These are phyloP conservation scores for Deinandra increscens DNA, from an alignment of 129 eudicot species.

Conservation along the genomic window DNA sequence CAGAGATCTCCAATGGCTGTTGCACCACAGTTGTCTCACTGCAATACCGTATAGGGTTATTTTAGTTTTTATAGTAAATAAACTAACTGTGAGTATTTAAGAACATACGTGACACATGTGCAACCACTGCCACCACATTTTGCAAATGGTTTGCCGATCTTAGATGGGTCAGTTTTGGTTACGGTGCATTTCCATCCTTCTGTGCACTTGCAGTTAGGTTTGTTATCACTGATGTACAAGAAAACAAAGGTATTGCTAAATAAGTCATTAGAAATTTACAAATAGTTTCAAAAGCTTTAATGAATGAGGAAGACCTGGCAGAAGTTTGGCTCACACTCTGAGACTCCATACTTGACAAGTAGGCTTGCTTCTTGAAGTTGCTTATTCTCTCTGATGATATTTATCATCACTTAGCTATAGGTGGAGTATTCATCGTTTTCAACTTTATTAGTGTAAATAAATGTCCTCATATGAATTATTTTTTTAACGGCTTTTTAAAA, in stretches of 20 bases:
- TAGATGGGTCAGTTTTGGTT: constrained; percentile 31
- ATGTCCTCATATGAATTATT: not conserved
- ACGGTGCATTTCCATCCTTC: constrained; percentile 35
- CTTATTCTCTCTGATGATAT: constrained; percentile 19
- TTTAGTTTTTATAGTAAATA: constrained; percentile 16
- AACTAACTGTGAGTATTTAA: not conserved
- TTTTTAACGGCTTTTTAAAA: no score
- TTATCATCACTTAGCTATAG: constrained; percentile 4
- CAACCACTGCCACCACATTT: constrained; percentile 32
- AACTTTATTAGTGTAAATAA: not conserved
- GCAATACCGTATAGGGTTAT: constrained; percentile 20
- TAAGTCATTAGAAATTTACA: not conserved
- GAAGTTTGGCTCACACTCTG: constrained; percentile 29
- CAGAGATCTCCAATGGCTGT: constrained; percentile 15
- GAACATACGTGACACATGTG: constrained; percentile 30
- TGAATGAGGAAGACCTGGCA: constrained; percentile 18
- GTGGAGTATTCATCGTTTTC: constrained; percentile 3
- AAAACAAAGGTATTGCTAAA: not conserved
- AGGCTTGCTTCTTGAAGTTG: constrained; percentile 1
- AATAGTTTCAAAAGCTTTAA: not conserved
- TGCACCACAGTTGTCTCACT: constrained; percentile 24
- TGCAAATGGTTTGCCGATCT: constrained; percentile 26
- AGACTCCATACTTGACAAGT: constrained; percentile 24
- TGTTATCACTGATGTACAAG: constrained; percentile 25
- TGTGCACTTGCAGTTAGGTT: constrained; percentile 35